Conservation (phyloP, 768 basidiomycete species). For the Suillus fuscotomentosus region DNA sequence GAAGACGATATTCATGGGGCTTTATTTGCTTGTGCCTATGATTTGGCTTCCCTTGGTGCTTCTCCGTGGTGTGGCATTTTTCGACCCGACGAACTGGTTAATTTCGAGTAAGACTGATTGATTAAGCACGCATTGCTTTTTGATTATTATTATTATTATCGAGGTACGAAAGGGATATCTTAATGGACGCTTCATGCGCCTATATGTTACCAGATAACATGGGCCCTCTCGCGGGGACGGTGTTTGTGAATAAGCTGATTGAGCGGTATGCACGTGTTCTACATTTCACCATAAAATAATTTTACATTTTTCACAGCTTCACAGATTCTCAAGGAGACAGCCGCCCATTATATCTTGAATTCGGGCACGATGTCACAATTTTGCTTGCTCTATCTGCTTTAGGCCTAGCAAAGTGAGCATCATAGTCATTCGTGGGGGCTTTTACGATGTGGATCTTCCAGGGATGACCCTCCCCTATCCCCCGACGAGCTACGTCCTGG, state of each 20-base stretch:
- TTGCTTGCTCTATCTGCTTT: slow-evolving; percentile 34
- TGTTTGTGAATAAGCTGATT: slow-evolving; percentile 33
- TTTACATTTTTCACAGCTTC: slow-evolving; percentile 15
- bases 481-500: slow-evolving; percentile 22
- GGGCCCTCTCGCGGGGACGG: slow-evolving; percentile 32
- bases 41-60: slow-evolving; percentile 28
- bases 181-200: slow-evolving; percentile 35
- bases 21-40: slow-evolving; percentile 37
- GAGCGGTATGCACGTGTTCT: slow-evolving; percentile 22
- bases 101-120: slow-evolving; percentile 29
- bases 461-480: slow-evolving; percentile 32
- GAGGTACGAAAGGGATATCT: slow-evolving; percentile 34
- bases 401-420: slow-evolving; percentile 29
- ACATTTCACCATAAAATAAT: not conserved
- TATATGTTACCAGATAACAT: slow-evolving; percentile 32
- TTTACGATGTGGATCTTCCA: slow-evolving; percentile 11
- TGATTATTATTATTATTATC: not conserved
- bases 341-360: slow-evolving; percentile 31
- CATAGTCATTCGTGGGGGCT: not conserved
- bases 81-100: slow-evolving; percentile 25
- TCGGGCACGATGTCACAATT: slow-evolving; percentile 39
- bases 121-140: not conserved
- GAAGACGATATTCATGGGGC: slow-evolving; percentile 33
- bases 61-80: slow-evolving; percentile 38
- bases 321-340: slow-evolving; percentile 29